Percentiles rank a stretch among this genome's conserved stretches.
These are phyloP conservation scores for Nannochloris sp. DNA, from an alignment of 139 green algal genomes.

Conservation along the genomic window DNA sequence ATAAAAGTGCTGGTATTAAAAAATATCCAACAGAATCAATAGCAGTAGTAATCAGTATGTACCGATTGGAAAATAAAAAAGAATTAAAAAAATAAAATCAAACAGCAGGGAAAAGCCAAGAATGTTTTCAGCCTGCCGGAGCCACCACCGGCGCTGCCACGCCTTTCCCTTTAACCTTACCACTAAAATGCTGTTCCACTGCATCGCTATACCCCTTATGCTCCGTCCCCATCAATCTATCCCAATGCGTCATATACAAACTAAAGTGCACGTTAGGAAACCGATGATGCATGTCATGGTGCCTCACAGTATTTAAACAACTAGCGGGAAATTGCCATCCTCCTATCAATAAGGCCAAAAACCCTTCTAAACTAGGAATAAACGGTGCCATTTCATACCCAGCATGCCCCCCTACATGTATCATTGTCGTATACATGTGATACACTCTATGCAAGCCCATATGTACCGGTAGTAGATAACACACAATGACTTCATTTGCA, in stretches of 20 bases:
- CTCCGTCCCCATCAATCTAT: constrained; percentile 60
- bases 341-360: constrained; percentile 4
- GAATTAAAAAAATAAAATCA: too few relatives aligned
- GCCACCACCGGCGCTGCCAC: too few relatives aligned
- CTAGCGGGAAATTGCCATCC: not conserved
- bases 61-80: too few relatives aligned
- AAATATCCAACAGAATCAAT: too few relatives aligned
- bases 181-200: constrained; percentile 1
- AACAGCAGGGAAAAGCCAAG: too few relatives aligned
- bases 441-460: constrained; percentile 69
- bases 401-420: constrained; percentile 79
- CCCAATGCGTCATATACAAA: constrained; percentile 91
- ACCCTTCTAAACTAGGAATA: constrained; percentile 56
- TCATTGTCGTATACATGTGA: constrained; percentile 78
- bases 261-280: constrained; percentile 70
- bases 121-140: too few relatives aligned
- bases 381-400: constrained; percentile 83
- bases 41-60: too few relatives aligned
- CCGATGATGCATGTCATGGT: constrained; percentile 87
- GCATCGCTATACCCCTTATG: constrained; percentile 51
- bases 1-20: too few relatives aligned
- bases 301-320: constrained; percentile 64
- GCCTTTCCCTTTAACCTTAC: not conserved
- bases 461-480: constrained; percentile 75
- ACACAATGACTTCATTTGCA: constrained; percentile 77